phyloP scores from a whole-genome alignment of 1,284 basidiomycete species.

The Ganoderma boninense region DNA sequence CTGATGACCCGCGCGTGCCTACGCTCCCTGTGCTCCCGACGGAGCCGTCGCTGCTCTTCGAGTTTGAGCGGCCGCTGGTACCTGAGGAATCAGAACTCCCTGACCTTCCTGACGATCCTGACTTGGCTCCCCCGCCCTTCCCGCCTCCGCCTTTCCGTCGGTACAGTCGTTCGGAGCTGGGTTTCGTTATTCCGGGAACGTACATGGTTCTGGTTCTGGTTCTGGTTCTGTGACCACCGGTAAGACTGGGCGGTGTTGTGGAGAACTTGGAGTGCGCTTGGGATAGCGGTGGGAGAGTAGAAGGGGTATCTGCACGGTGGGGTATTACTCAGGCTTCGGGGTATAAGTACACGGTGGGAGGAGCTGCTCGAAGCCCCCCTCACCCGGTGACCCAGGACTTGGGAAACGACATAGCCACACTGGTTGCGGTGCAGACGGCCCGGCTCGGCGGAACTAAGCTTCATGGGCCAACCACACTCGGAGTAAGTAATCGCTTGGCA shows the following conservation, averaged over 20 bases:
- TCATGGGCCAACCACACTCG: no score
- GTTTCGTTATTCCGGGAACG: conserved; percentile 44
- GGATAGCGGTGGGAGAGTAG: no score
- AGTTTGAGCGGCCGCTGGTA: conserved; percentile 23
- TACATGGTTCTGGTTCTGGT: conserved; percentile 37
- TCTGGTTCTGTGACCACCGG: no score
- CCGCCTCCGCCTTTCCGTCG: conserved; percentile 38
- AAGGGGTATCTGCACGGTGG: neutral
- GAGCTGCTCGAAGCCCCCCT: no score
- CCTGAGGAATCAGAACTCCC: conserved; percentile 27
- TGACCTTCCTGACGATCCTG: conserved; percentile 17
- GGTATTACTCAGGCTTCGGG: neutral
- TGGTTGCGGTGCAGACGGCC: no score
- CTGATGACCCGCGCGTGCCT: conserved; percentile 31
- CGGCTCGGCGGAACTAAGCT: neutral
- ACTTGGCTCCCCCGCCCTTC: conserved; percentile 30
- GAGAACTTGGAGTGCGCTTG: no score
- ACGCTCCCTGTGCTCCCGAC: conserved; percentile 33
- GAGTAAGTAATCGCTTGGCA: neutral
- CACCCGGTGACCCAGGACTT: no score
- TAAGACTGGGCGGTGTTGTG: neutral
- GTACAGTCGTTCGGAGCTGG: conserved; percentile 30
- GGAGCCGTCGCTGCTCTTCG: conserved; percentile 27
- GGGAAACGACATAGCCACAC: neutral
- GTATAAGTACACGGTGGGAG: neutral